Percentiles rank a stretch among this genome's conserved stretches.
Evolutionary conservation across 495 filamentous ascomycete genomes (phyloP).

Genomic region (Penicillium lividum): DNA sequence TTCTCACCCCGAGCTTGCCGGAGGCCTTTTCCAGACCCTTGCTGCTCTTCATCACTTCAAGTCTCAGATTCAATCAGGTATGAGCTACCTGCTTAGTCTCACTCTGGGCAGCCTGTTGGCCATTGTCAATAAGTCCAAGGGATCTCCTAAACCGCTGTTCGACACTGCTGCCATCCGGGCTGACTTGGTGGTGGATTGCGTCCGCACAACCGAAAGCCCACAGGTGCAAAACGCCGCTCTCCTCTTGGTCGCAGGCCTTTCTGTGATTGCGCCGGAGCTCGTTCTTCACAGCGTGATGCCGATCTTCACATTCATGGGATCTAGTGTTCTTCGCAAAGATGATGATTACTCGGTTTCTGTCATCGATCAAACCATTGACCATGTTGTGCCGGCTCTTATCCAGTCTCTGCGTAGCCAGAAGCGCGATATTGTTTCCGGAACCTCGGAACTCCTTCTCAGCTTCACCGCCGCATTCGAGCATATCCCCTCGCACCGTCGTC

Average conservation of each 20-base stretch:
- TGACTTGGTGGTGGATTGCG: conserved; percentile 86
- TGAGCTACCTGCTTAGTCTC: conserved; percentile 83
- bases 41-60: conserved; percentile 82
- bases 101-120: conserved; percentile 72
- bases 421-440: conserved; percentile 71
- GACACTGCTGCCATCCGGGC: conserved; percentile 75
- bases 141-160: conserved; percentile 58
- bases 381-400: conserved; percentile 88
- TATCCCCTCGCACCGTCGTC: conserved; percentile 80
- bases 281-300: conserved; percentile 98
- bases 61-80: conserved; percentile 66
- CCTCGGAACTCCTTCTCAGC: conserved; percentile 82
- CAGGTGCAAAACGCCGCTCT: conserved; percentile 90
- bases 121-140: conserved; percentile 75
- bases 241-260: conserved; percentile 81
- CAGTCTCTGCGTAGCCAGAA: conserved; percentile 78
- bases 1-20: conserved; percentile 69
- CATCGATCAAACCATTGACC: conserved; percentile 79
- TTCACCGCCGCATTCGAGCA: conserved; percentile 95
- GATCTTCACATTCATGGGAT: conserved; percentile 96
- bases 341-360: conserved; percentile 96
- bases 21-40: conserved; percentile 75
- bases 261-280: conserved; percentile 79
- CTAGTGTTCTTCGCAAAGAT: conserved; percentile 80
- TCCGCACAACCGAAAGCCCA: conserved; percentile 82